A percentile compares a stretch with the other conserved stretches of the same genome.
Conservation (phyloP, 2,329 filamentous ascomycete species). For the Fusarium dimerum region DNA sequence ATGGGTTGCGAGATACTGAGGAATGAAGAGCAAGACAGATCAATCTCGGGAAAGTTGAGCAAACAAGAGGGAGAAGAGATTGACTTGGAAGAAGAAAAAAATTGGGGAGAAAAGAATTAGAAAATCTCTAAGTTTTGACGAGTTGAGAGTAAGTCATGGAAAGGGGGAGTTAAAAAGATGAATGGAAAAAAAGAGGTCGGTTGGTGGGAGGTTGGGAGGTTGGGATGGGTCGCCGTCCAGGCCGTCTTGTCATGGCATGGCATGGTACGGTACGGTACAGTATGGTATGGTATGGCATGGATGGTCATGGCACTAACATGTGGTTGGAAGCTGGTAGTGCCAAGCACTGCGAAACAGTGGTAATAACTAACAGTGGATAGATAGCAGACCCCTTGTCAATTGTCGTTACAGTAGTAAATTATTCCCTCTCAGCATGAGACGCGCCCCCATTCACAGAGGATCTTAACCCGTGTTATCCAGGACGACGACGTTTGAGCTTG, state of each 20-base stretch:
- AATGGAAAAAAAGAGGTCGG: too few relatives aligned
- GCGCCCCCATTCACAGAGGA: not conserved
- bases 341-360: not conserved
- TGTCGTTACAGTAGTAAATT: too few relatives aligned
- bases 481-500: not conserved
- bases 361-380: not conserved
- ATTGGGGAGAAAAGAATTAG: not conserved
- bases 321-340: not conserved
- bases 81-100: not conserved
- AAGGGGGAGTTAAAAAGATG: too few relatives aligned
- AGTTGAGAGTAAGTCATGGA: too few relatives aligned
- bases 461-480: not conserved
- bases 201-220: not conserved
- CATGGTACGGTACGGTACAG: too few relatives aligned
- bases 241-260: not conserved
- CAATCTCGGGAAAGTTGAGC: not conserved
- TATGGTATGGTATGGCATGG: too few relatives aligned
- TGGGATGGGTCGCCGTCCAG: not conserved
- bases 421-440: too few relatives aligned
- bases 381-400: too few relatives aligned
- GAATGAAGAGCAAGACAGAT: not conserved
- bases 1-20: not conserved
- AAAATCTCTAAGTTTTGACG: too few relatives aligned
- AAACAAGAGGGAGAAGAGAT: not conserved
- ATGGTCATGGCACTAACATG: too few relatives aligned